Conservation (phyloP, 169 alveolate genomes). For the Plasmodium sp. region DNA sequence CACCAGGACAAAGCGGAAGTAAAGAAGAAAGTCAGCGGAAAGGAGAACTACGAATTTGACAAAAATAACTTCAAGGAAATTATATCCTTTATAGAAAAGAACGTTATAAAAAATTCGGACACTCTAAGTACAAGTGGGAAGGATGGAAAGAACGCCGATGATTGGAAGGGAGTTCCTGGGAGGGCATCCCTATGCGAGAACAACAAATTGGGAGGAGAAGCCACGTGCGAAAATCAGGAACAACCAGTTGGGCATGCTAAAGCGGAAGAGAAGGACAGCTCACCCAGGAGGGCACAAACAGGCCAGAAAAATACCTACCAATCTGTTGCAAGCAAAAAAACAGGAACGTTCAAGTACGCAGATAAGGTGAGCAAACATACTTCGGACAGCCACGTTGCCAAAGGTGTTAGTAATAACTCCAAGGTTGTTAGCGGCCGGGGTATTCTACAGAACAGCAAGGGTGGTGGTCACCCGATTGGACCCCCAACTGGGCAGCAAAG, state of each 20-base stretch:
- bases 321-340: background rate
- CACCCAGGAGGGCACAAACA: background rate
- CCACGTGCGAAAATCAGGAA: background rate
- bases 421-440: background rate
- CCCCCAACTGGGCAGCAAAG: background rate
- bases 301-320: background rate
- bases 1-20: background rate
- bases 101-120: constrained; percentile 53
- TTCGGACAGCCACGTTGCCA: background rate
- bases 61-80: constrained; percentile 45
- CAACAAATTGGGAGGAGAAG: background rate
- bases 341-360: background rate
- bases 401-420: constrained; percentile 3
- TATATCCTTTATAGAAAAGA: constrained; percentile 52
- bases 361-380: background rate
- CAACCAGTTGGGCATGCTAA: background rate
- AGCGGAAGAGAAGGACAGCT: background rate
- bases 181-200: background rate
- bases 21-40: background rate
- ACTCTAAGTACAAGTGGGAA: background rate
- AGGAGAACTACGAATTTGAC: constrained; percentile 10
- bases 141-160: background rate
- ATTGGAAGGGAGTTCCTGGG: background rate
- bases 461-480: background rate
- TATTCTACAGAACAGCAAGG: background rate